phyloP scores from a whole-genome alignment of 495 filamentous ascomycete species.

The Podospora fimiseda region DNA sequence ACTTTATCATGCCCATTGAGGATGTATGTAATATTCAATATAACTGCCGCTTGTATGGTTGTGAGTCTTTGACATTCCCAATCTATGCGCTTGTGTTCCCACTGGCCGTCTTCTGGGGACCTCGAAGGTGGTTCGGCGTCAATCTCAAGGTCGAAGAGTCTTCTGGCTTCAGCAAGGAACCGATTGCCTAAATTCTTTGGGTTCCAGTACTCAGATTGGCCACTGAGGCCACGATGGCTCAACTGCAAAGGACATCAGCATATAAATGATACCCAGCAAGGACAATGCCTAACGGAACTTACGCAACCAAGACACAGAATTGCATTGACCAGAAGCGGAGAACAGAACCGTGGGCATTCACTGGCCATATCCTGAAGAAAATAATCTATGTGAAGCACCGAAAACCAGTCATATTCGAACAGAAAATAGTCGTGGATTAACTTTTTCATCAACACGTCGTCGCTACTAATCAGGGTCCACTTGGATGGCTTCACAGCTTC shows the following conservation, averaged over 20 bases:
- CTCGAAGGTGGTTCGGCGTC: constrained; percentile 10
- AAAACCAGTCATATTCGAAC: constrained; percentile 33
- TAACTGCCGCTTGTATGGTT: constrained; percentile 30
- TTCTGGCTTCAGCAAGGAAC: constrained; percentile 35
- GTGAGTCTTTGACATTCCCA: constrained; percentile 25
- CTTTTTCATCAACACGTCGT: constrained; percentile 28
- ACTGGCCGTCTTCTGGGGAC: constrained; percentile 13
- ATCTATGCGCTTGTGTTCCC: constrained; percentile 12
- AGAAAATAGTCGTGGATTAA: constrained; percentile 32
- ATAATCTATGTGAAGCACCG: constrained; percentile 30
- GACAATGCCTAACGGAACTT: constrained; percentile 13
- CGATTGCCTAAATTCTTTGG: constrained; percentile 31
- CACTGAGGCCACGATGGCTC: constrained; percentile 23
- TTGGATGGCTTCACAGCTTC: constrained; percentile 25
- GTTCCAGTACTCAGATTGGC: constrained; percentile 33
- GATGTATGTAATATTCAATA: constrained; percentile 25
- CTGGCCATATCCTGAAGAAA: constrained; percentile 34
- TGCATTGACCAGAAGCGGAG: constrained; percentile 32
- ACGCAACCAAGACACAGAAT: constrained; percentile 32
- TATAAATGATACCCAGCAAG: not conserved
- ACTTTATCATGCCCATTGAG: constrained; percentile 32
- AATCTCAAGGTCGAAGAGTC: constrained; percentile 32
- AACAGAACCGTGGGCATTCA: constrained; percentile 29
- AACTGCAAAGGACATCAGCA: constrained; percentile 16
- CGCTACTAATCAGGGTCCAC: constrained; percentile 32